Conservation (phyloP, 2,329 filamentous ascomycete species). For the Ascosphaera acerosa region DNA sequence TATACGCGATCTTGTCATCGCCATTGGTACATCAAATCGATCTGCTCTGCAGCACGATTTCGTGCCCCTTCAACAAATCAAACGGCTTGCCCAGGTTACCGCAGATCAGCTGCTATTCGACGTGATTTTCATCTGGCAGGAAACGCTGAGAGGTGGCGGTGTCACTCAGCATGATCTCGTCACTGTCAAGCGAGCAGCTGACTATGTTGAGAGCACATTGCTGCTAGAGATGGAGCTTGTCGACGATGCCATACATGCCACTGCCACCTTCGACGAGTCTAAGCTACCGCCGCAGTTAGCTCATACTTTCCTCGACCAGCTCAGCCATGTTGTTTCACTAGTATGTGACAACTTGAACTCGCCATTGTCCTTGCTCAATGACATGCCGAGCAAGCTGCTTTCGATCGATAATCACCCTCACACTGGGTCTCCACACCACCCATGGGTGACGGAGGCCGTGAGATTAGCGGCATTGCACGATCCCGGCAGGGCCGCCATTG, state of each 20-base stretch:
- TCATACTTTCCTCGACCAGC: constrained; percentile 31
- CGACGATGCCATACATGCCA: constrained; percentile 21
- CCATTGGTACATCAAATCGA: constrained; percentile 39
- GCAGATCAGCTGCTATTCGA: constrained; percentile 41
- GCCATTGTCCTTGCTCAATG: constrained; percentile 10
- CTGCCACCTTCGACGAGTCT: constrained; percentile 29
- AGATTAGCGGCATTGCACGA: constrained; percentile 24
- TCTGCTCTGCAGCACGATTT: constrained; percentile 36
- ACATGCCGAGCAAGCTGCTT: constrained; percentile 13
- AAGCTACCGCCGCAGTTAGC: constrained; percentile 31
- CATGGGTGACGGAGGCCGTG: constrained; percentile 28
- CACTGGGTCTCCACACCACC: constrained; percentile 11
- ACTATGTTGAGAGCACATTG: constrained; percentile 51
- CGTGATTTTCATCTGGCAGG: constrained; percentile 61
- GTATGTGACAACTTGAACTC: constrained; percentile 18
- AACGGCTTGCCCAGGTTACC: constrained; percentile 29
- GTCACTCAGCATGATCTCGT: constrained; percentile 19
- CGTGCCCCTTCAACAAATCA: constrained; percentile 44
- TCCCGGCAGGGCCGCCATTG: constrained; percentile 34
- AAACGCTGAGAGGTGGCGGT: constrained; percentile 28
- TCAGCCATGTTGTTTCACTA: constrained; percentile 27
- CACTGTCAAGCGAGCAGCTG: constrained; percentile 32
- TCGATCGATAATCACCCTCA: constrained; percentile 26
- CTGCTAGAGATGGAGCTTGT: constrained; percentile 51
- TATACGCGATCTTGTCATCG: constrained; percentile 34